Percentiles rank a stretch among this genome's conserved stretches.
Evolutionary conservation across 768 basidiomycete genomes (phyloP).

Genomic region (Pleurotus sapidus): DNA sequence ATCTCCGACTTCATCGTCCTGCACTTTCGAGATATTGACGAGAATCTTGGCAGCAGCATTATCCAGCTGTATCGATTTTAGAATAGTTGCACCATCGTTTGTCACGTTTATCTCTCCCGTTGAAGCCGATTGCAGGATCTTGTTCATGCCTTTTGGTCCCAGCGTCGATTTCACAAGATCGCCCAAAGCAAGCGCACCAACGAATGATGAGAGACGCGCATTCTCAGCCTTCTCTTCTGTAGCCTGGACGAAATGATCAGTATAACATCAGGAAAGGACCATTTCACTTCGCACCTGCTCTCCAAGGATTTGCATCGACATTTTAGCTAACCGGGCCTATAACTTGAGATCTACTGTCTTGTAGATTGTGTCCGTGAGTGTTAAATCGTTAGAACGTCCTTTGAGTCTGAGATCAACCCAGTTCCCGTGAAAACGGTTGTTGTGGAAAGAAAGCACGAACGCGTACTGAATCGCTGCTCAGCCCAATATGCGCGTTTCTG

Average conservation of each 20-base stretch:
- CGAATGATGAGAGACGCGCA: conserved; percentile 96
- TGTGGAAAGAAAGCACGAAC: too few species aligned
- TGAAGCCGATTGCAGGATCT: conserved; percentile 91
- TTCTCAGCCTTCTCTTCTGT: conserved; percentile 97
- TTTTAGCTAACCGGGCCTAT: conserved; percentile 17
- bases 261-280: not conserved
- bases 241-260: conserved; percentile 41
- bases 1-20: conserved; percentile 98
- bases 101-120: conserved; percentile 94
- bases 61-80: conserved; percentile 96
- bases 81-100: conserved; percentile 98
- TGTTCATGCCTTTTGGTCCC: conserved; percentile 99
- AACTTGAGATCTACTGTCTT: too few species aligned
- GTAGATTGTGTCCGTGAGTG: too few species aligned
- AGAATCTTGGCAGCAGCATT: conserved; percentile 99
- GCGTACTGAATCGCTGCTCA: too few species aligned
- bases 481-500: too few species aligned
- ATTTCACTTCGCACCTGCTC: conserved; percentile 41
- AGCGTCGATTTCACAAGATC: conserved; percentile 99
- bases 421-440: too few species aligned
- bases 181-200: conserved; percentile 94
- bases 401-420: too few species aligned
- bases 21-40: conserved; percentile 99
- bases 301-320: conserved; percentile 74
- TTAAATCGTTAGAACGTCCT: too few species aligned